Base-by-base conservation (phyloP, 345 rosid species). In the Limnanthes douglasii region DNA sequence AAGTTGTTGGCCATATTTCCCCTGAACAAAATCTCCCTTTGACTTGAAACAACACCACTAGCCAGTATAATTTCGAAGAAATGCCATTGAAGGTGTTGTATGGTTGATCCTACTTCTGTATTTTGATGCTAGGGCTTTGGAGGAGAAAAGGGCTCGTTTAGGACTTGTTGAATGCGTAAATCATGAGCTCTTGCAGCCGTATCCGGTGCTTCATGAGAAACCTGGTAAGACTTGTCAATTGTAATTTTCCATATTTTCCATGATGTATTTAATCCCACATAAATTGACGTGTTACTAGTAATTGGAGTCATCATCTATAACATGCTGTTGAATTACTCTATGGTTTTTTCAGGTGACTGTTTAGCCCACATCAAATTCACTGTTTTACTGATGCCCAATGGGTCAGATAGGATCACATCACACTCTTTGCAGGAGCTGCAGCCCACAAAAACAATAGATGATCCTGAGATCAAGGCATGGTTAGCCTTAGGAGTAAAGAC, bases 121-220 rank as follows among this genome's bases (percentile, higher is more conserved):
- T n/a, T n/a, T n/a, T n/a, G n/a, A n/a, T n/a, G n/a, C n/a, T n/a
- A 92, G 99, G 75, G 93, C 93, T 11, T 59, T 92, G 35, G 99
- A 92, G 65, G 99, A 92, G 72, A 92, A 92, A 54, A 73, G 94
- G 58, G 99, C 93, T 31, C 66, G 96, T 23, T 62, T 92, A 19
- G 96, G 96, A 40, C 65, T 92, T 25, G 81, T 85, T 6, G 99
- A 92, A 66, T 92, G 99, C 45, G 90, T 92, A 50, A 92, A 78
- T 57, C 99, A 92, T 17, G 99, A 84, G 1, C 94, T 73, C 37
- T 47, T 92, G 66, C 96, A 92, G 54, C 90, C 96, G 36, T 92
- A 85, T 43, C 99, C 96, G 21, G 96, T 85, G 14, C 94, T 92
- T 34, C 79, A 85, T 17, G 99, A 92, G 72, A 92, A 81, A 39